Evolutionary conservation across 768 basidiomycete genomes (phyloP).

Genomic region (Amanita pseudoporphyria): DNA sequence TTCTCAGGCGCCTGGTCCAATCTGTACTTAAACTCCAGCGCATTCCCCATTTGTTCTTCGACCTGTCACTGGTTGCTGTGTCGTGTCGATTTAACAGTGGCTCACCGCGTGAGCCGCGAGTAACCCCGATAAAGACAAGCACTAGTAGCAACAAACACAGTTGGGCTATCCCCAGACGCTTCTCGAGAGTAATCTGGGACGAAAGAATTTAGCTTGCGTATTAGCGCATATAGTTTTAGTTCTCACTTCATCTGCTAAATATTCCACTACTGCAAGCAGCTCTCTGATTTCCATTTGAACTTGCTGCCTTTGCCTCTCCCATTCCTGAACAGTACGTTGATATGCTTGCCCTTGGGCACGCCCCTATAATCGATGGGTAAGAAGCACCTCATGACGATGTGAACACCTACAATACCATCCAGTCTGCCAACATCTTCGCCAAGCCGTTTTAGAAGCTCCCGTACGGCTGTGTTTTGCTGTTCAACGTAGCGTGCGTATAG

Average conservation of each 20-base stretch:
- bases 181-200: slow-evolving; percentile 71
- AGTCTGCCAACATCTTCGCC: slow-evolving; percentile 72
- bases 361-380: slow-evolving; percentile 30
- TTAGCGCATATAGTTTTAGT: background rate
- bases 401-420: slow-evolving; percentile 56
- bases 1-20: slow-evolving; percentile 31
- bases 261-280: slow-evolving; percentile 59
- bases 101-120: slow-evolving; percentile 52
- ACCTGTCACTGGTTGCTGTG: slow-evolving; percentile 12
- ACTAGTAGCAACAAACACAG: slow-evolving; percentile 76
- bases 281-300: slow-evolving; percentile 65
- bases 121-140: slow-evolving; percentile 79
- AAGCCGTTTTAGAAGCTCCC: slow-evolving; percentile 64
- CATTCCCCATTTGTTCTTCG: slow-evolving; percentile 30
- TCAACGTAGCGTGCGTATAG: slow-evolving; percentile 81
- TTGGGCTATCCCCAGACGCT: slow-evolving; percentile 83
- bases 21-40: slow-evolving; percentile 49
- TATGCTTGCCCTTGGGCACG: slow-evolving; percentile 61
- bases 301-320: slow-evolving; percentile 56
- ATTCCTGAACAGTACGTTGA: slow-evolving; percentile 53
- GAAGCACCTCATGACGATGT: background rate
- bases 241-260: slow-evolving; percentile 71
- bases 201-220: background rate
- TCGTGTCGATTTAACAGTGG: slow-evolving; percentile 1
- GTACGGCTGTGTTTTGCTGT: slow-evolving; percentile 71